These are phyloP conservation scores for Coriaria nepalensis DNA, from an alignment of 306 rosid species.

Conservation along the genomic window DNA sequence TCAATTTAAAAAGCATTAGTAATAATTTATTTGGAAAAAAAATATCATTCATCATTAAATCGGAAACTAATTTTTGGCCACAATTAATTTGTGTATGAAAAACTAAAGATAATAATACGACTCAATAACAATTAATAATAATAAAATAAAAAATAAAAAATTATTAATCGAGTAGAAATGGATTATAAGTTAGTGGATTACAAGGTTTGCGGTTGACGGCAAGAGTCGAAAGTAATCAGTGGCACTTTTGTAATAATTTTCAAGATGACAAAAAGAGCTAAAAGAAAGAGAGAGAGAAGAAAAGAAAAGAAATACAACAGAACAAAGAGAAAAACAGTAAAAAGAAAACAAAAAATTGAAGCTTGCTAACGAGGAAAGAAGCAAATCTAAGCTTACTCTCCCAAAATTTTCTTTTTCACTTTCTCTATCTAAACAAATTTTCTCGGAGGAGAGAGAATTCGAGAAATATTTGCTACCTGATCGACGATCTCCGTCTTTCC, in stretches of 20 bases:
- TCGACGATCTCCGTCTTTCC: slow-evolving; percentile 21
- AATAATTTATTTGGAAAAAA: too few relatives aligned
- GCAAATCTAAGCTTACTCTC: slow-evolving; percentile 27
- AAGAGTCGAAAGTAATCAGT: too few relatives aligned
- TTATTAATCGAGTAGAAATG: too few relatives aligned
- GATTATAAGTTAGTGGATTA: too few relatives aligned
- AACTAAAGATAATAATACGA: too few relatives aligned
- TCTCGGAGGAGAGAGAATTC: slow-evolving; percentile 23
- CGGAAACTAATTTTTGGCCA: too few relatives aligned
- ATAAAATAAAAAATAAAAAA: too few relatives aligned
- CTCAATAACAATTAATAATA: too few relatives aligned
- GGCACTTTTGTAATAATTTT: too few relatives aligned
- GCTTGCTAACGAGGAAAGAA: slow-evolving; percentile 36
- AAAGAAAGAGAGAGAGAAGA: not conserved
- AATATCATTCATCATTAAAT: too few relatives aligned
- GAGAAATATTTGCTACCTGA: slow-evolving; percentile 22
- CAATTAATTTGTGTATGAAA: too few relatives aligned
- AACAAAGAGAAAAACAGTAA: slow-evolving; percentile 3
- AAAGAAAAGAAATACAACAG: not conserved
- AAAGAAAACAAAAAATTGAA: slow-evolving; percentile 18
- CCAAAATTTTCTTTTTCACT: slow-evolving; percentile 18
- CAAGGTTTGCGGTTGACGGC: not conserved
- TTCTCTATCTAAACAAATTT: slow-evolving; percentile 7
- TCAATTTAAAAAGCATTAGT: too few relatives aligned
- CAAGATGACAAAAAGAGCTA: not conserved